Conservation (phyloP, 2,329 filamentous ascomycete genomes). For the Epichloe uncinata region DNA sequence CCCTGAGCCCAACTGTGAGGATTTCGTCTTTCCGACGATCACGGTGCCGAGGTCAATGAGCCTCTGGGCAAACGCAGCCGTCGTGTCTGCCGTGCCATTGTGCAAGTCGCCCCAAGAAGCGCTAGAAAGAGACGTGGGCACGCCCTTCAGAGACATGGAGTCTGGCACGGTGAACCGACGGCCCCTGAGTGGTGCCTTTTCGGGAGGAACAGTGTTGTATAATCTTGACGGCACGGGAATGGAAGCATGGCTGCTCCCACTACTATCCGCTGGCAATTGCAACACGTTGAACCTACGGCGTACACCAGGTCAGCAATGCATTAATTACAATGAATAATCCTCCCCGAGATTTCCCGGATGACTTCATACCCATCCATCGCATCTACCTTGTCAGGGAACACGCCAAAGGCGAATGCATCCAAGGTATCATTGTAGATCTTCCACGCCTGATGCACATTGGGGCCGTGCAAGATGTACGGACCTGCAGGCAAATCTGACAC, state of each 20-base stretch:
- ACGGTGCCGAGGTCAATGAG: constrained; percentile 48
- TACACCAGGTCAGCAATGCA: background rate
- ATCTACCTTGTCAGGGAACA: constrained; percentile 20
- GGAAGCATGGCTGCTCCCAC: constrained; percentile 9
- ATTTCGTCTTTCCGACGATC: constrained; percentile 39
- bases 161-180: constrained; percentile 24
- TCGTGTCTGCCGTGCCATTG: constrained; percentile 25
- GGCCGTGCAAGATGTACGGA: constrained; percentile 27
- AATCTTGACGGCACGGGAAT: constrained; percentile 26
- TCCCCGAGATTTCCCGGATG: background rate
- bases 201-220: constrained; percentile 17
- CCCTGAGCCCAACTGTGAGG: constrained; percentile 31
- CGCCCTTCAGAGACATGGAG: constrained; percentile 26
- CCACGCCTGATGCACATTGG: constrained; percentile 28
- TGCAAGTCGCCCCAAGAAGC: constrained; percentile 44
- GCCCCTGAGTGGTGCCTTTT: constrained; percentile 22
- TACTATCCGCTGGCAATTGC: background rate
- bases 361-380: constrained; percentile 1
- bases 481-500: constrained; percentile 21
- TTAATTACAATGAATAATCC: background rate
- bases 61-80: constrained; percentile 36
- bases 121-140: constrained; percentile 43
- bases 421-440: constrained; percentile 25
- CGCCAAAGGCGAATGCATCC: constrained; percentile 24
- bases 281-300: constrained; percentile 2